Base-by-base conservation (phyloP, 192 early-diverging fungal species). In the Lobosporangium transversale region DNA sequence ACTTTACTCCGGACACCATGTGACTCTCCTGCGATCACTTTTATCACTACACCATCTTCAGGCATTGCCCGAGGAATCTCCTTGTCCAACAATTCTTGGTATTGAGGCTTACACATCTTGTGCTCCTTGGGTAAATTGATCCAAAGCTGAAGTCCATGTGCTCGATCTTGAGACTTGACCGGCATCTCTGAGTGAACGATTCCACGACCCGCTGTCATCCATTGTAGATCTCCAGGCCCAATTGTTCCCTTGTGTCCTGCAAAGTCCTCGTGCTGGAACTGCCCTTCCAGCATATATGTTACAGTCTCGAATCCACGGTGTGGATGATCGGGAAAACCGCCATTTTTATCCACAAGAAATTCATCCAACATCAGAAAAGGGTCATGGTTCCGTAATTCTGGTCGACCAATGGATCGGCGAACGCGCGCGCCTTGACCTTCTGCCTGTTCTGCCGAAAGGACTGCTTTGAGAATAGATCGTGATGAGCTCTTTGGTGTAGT, bases 351-450 rank as follows among this genome's bases (percentile, higher is more conserved):
- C 35, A 79, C 53, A 20, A 47, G 21, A 43, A 70, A 66, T 32
- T 81, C 73, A 24, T 62, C 74, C 32, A 76, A 57, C 59, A 81
- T 69, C 31, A 81, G 54, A 54, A 81, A 81, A 17, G 79, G 79
- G 53, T 81, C 79, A 21, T 70, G 74, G 53, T 58, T 59, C 12
- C 56, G 66, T 10, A 68, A 56, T 44, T 59, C 66, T 18, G 69
- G 82, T 2, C 86, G 87, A 33, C 92, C 93, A 43, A 97, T 91
- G 18, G 88, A 86, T 5, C 96, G 87, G 49, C 91, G 90, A 30
- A 97, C 94, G 32, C 81, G 84, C 31, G 94, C 92, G 23, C 94
- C 95, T n/a, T 78, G 90, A 32, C 94, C 94, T 69, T 97, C 95
- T 44, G 85, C 79, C 79, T 89, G 87, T 18, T 53, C 62, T 3